Percentiles rank a stretch among this genome's conserved stretches.
Evolutionary conservation across 2,329 filamentous ascomycete species (phyloP).

Genomic region (Aureobasidium pullulans): DNA sequence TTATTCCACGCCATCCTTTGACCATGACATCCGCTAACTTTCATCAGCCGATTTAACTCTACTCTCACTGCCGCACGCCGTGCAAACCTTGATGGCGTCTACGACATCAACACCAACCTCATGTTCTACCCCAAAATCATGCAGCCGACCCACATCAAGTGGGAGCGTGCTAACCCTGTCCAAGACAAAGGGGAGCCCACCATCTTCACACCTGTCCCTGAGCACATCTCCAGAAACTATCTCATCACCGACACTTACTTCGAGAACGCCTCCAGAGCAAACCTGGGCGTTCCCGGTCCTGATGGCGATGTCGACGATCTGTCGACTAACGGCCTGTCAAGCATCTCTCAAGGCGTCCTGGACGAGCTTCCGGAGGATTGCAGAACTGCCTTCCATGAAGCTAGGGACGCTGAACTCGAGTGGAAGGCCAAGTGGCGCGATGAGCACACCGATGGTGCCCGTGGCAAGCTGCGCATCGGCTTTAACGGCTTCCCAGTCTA

Average conservation of each 20-base stretch:
- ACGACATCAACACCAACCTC: slow-evolving; percentile 88
- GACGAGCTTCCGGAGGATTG: slow-evolving; percentile 63
- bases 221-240: slow-evolving; percentile 53
- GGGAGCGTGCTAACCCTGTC: slow-evolving; percentile 58
- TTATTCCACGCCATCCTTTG: slow-evolving; percentile 23
- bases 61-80: slow-evolving; percentile 61
- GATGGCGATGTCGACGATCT: slow-evolving; percentile 45
- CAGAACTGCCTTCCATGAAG: slow-evolving; percentile 62
- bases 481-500: slow-evolving; percentile 44
- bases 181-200: slow-evolving; percentile 19
- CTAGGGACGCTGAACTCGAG: slow-evolving; percentile 54
- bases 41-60: slow-evolving; percentile 71
- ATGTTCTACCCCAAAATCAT: slow-evolving; percentile 83
- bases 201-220: slow-evolving; percentile 49
- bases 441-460: slow-evolving; percentile 52
- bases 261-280: slow-evolving; percentile 51
- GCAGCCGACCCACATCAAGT: slow-evolving; percentile 81
- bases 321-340: slow-evolving; percentile 50
- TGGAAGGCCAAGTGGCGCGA: slow-evolving; percentile 72
- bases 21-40: slow-evolving; percentile 18
- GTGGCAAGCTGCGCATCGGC: slow-evolving; percentile 40
- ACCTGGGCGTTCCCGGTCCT: slow-evolving; percentile 52
- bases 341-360: slow-evolving; percentile 57
- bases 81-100: slow-evolving; percentile 66
- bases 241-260: slow-evolving; percentile 55